Evolutionary conservation across 371 early-diverging fungal species (phyloP), one percentile per base, ranked within the genome.

Genomic region (Apophysomyces trapeziformis): DNA sequence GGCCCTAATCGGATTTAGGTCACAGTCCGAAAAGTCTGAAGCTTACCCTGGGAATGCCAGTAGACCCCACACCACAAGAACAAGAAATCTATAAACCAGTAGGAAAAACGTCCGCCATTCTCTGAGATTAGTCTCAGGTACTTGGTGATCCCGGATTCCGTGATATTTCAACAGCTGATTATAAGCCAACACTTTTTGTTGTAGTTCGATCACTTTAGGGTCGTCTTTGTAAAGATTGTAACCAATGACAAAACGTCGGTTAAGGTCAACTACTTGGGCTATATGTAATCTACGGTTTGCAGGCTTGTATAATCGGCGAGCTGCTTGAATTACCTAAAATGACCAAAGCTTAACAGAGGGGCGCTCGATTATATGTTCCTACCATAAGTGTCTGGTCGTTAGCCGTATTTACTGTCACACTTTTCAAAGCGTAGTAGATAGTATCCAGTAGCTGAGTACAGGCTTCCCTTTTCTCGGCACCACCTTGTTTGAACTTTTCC

Each of bases 101-200:
- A 94, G 80, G n/a, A 76, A 79, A 35, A 95, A 74, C 4, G 96
- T 96, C 45, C 83, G 73, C 58, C 83, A 71, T 37, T 88, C 83
- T 44, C 90, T 84, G 26, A 97, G 75, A 13, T 82, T 81, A 58
- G 90, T 93, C 18, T 87, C 89, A 26, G 93, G 88, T 35, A 98
- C 99, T 82, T 99, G 97, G 77, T 98, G 98, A 71, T 99, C 99
- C 12, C 90, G 89, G 44, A 99, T 80, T 7, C 99, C 98, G 70
- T 95, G 94, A 74, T 95, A 92, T 50, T 87, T 88, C 38, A 99
- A 82, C 63, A 92, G 77, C 66, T 88, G 85, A 70, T 97, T 96
- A 80, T 99, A 99, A 13, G 90, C 90, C 67, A 87, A 70, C 13
- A 99, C 91, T 32, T 89, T 85, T 38, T 85, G 82, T 67, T 85